Base-by-base conservation (phyloP, 1,284 basidiomycete genomes). In the Rugosomyces carneus region DNA sequence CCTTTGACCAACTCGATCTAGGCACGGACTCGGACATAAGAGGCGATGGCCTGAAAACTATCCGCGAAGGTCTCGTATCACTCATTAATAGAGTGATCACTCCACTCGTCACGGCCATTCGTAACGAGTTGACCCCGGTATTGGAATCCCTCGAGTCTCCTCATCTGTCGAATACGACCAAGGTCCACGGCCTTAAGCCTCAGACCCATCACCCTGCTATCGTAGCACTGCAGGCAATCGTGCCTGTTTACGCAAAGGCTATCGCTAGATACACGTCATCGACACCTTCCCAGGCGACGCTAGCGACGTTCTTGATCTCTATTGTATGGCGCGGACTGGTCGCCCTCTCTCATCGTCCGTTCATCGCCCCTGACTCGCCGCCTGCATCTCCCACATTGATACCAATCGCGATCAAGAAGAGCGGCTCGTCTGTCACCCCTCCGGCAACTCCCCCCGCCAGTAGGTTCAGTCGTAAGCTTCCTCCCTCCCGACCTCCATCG, bases 271-370 rank as follows among this genome's bases (percentile, higher is more conserved):
- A 78, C 58, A 76, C 76, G 5, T 63, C 69, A 3, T 72, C 75
- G 5, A 59, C 69, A 10, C 60, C 72, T 2, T 73, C 80, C 0
- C 80, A 89, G 53, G 66, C 73, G 13, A 63, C 70, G 0, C 68
- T 89, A 18, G 84, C 84, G 0, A 76, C 80, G 1, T 73, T 87
- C 49, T 70, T 85, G 50, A 87, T 89, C 55, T 80, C 78, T 6
- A 60, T 85, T 1, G 65, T 85, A 1, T 89, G 87, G 87, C 76
- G 75, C 10, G 78, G 75, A 3, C 70, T 89, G 42, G 76, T 89
- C 21, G 81, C 84, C 11, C 60, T 89, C 18, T 71, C 82, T 11
- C 72, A 84, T 60, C 75, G 86, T 21, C 71, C 74, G 5, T 62
- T 67, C 32, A 51, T 60, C 6, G 54, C 65, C 3, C 48, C 63